Evolutionary conservation across 2,329 filamentous ascomycete species (phyloP).

Genomic region (Aspergillus sp.): DNA sequence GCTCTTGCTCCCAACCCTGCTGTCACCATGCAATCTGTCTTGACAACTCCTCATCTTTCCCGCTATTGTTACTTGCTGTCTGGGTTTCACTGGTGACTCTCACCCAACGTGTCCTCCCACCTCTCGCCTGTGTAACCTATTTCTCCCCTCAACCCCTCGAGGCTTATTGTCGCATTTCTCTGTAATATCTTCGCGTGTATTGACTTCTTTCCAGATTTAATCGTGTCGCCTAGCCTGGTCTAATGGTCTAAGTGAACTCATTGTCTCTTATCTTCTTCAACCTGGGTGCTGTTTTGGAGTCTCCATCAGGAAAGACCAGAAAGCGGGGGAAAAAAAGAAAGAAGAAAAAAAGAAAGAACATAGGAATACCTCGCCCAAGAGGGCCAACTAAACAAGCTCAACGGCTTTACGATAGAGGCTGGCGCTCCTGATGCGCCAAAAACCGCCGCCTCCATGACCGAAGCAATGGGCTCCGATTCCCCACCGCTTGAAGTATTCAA

Average conservation of each 20-base stretch:
- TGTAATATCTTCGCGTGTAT: background rate
- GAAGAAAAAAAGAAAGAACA: slow-evolving; percentile 5
- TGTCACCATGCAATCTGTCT: background rate
- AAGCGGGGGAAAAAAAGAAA: slow-evolving; percentile 5
- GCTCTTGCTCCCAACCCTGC: background rate
- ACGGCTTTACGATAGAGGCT: slow-evolving; percentile 5
- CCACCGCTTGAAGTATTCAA: slow-evolving; percentile 35
- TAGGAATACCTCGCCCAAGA: background rate
- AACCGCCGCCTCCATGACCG: slow-evolving; percentile 35
- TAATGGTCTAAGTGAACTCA: slow-evolving; percentile 6
- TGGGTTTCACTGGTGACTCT: background rate
- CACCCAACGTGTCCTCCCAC: background rate
- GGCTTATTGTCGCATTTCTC: background rate
- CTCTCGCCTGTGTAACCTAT: background rate
- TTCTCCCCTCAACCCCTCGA: background rate
- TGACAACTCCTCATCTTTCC: background rate
- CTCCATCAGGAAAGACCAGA: background rate
- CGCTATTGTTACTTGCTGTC: background rate
- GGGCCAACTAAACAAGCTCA: slow-evolving; percentile 3
- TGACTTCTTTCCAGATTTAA: background rate
- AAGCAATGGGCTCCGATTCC: slow-evolving; percentile 39
- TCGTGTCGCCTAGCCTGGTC: background rate
- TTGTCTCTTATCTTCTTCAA: background rate
- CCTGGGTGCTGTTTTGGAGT: slow-evolving; percentile 7
- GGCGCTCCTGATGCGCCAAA: slow-evolving; percentile 29